Evolutionary conservation across 805 yeast genomes (phyloP).

Genomic region (Pichia cabralensis): DNA sequence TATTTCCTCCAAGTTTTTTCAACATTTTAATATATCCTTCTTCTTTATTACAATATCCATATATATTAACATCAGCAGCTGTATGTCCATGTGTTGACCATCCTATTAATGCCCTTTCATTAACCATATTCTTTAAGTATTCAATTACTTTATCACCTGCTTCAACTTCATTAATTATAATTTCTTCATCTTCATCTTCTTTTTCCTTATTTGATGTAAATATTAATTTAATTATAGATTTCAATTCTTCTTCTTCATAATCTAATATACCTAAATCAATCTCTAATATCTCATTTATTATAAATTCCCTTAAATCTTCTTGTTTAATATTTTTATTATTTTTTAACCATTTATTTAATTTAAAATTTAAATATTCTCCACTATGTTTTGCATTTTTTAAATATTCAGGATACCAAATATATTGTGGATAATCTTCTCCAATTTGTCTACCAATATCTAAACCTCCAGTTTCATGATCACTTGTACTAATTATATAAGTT

Average conservation of each 20-base stretch:
- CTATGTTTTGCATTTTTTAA: slow-evolving; percentile 62
- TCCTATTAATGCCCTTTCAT: slow-evolving; percentile 81
- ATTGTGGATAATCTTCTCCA: slow-evolving; percentile 63
- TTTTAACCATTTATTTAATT: slow-evolving; percentile 26
- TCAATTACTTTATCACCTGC: slow-evolving; percentile 23
- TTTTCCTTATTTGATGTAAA: slow-evolving; percentile 31
- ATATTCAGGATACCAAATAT: slow-evolving; percentile 78
- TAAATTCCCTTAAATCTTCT: slow-evolving; percentile 30
- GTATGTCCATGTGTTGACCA: slow-evolving; percentile 97
- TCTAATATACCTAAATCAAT: slow-evolving; percentile 60
- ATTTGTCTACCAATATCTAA: slow-evolving; percentile 79
- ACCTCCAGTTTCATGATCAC: slow-evolving; percentile 97
- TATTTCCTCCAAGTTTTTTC: slow-evolving; percentile 59
- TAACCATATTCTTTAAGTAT: slow-evolving; percentile 58
- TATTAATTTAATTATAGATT: slow-evolving; percentile 27
- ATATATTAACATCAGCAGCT: slow-evolving; percentile 91
- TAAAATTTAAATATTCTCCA: slow-evolving; percentile 54
- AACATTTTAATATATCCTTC: slow-evolving; percentile 30
- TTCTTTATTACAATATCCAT: slow-evolving; percentile 60
- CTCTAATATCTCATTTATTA: slow-evolving; percentile 45
- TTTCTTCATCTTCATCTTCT: slow-evolving; percentile 40
- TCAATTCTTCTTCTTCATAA: slow-evolving; percentile 45
- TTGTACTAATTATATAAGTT: slow-evolving; percentile 70
- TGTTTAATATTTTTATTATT: not conserved
- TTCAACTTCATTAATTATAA: slow-evolving; percentile 25